A percentile compares a stretch with the other conserved stretches of the same genome.
phyloP scores from a whole-genome alignment of 306 rosid species.

The Medicago arabica region DNA sequence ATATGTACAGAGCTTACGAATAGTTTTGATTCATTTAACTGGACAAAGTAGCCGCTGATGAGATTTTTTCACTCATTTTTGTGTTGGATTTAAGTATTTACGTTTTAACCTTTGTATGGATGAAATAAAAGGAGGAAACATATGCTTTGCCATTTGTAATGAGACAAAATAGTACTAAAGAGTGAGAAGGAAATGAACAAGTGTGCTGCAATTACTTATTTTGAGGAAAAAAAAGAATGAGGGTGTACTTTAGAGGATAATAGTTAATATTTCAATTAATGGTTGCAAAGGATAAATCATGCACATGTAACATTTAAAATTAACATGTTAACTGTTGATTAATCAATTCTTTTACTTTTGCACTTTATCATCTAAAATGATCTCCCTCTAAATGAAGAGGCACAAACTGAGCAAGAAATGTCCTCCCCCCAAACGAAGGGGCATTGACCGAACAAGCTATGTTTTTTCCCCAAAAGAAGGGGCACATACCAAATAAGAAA shows the following conservation, averaged over 20 bases:
- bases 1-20: slow-evolving; percentile 25
- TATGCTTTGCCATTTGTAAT: not conserved
- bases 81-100: not conserved
- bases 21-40: slow-evolving; percentile 29
- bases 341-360: too few species aligned
- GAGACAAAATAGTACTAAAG: not conserved
- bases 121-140: not conserved
- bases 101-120: not conserved
- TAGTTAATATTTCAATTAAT: not conserved
- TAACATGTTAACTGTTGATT: too few species aligned
- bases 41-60: not conserved
- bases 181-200: not conserved
- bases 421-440: too few species aligned
- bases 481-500: too few species aligned
- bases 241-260: not conserved
- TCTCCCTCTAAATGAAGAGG: too few species aligned
- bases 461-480: too few species aligned
- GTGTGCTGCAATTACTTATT: not conserved
- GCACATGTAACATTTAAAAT: not conserved
- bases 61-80: not conserved
- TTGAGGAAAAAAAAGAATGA: too few species aligned
- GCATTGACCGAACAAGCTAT: too few species aligned
- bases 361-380: too few species aligned
- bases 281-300: not conserved
- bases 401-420: too few species aligned